A percentile compares a stretch with the other conserved stretches of the same genome.
These are phyloP conservation scores for Solanum ossicruentum DNA, from an alignment of 257 asterid genomes.

Conservation along the genomic window DNA sequence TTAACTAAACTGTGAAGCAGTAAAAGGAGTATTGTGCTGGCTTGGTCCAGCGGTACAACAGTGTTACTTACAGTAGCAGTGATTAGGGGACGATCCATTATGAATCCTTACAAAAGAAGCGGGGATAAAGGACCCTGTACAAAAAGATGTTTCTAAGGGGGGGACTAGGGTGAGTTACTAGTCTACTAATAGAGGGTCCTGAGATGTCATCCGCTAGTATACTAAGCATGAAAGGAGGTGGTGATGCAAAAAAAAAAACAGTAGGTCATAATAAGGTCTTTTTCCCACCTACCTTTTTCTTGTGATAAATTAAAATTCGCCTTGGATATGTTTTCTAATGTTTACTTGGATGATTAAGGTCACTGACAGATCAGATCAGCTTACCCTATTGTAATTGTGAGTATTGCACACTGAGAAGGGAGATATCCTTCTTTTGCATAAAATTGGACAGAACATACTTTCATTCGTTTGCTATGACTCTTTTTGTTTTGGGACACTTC, in stretches of 20 bases:
- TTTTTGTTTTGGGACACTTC: neutral
- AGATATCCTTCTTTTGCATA: neutral
- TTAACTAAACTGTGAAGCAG: neutral
- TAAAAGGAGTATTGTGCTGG: neutral
- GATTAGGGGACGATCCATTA: neutral
- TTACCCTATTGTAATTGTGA: neutral
- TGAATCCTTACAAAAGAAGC: neutral
- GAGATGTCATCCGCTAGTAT: neutral
- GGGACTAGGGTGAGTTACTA: neutral
- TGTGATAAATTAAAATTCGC: neutral
- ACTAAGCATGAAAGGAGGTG: neutral
- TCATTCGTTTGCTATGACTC: neutral
- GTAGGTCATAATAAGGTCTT: neutral
- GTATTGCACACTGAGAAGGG: neutral
- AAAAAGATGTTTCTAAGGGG: neutral
- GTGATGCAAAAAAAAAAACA: neutral
- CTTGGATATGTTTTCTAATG: neutral
- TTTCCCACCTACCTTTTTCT: neutral
- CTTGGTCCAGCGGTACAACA: neutral
- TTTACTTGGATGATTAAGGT: neutral
- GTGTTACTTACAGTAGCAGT: neutral
- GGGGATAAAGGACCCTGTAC: neutral
- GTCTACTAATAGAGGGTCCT: neutral
- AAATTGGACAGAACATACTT: neutral
- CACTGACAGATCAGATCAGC: neutral